Percentiles rank a stretch among this genome's conserved stretches.
Conservation (phyloP, 2,329 filamentous ascomycete genomes). For the Colletotrichum orbiculare region DNA sequence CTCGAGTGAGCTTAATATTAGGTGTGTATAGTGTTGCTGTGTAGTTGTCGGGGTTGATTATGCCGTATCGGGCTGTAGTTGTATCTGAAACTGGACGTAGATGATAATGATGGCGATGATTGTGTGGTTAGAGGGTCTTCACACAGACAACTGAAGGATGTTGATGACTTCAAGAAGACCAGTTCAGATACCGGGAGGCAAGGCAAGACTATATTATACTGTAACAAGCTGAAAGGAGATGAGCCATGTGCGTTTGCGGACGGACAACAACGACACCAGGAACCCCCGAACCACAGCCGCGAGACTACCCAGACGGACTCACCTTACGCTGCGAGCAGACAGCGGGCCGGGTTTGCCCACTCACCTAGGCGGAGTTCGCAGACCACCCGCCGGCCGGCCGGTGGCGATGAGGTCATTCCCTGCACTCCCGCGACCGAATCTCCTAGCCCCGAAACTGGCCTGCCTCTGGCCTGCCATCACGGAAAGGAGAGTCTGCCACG, state of each 20-base stretch:
- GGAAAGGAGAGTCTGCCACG: background rate
- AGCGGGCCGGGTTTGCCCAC: slow-evolving; percentile 2
- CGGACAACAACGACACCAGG: slow-evolving; percentile 8
- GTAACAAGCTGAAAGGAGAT: background rate
- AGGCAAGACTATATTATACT: slow-evolving; percentile 24
- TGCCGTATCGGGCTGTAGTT: too few species aligned
- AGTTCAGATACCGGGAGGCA: background rate
- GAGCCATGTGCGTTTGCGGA: slow-evolving; percentile 10
- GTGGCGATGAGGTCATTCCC: slow-evolving; percentile 28
- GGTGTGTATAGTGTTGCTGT: background rate
- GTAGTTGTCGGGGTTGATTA: background rate
- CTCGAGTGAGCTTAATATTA: slow-evolving; percentile 13
- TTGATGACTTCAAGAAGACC: background rate
- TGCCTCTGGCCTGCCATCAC: background rate
- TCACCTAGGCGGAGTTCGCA: slow-evolving; percentile 24
- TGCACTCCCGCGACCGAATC: background rate
- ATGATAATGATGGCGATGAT: background rate
- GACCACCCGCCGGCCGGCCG: slow-evolving; percentile 26
- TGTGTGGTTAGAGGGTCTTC: background rate
- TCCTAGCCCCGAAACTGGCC: background rate
- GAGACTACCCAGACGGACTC: background rate
- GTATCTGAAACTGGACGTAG: too few species aligned
- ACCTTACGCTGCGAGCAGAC: too few species aligned
- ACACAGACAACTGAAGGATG: background rate
- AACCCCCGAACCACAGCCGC: slow-evolving; percentile 14